These are phyloP conservation scores for Pelargonium citronellum DNA, from an alignment of 441 rosid species.

Conservation along the genomic window DNA sequence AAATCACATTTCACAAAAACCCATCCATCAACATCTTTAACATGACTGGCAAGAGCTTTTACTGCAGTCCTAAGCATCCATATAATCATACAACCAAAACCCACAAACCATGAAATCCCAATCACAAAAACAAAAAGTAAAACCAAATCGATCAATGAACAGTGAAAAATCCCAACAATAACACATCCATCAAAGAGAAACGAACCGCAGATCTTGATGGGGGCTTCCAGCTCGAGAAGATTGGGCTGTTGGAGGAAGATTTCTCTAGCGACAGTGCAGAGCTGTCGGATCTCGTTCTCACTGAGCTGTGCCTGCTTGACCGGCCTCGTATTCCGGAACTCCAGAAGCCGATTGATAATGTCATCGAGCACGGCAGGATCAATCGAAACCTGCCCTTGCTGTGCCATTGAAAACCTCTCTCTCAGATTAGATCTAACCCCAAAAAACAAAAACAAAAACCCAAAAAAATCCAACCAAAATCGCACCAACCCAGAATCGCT, in stretches of 20 bases:
- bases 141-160: no score
- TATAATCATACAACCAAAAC: neutral
- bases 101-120: neutral
- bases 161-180: no score
- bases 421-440: slow-evolving; percentile 7
- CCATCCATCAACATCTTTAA: neutral
- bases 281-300: slow-evolving; percentile 88
- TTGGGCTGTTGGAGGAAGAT: slow-evolving; percentile 81
- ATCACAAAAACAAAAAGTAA: no score
- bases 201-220: slow-evolving; percentile 94
- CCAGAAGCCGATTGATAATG: slow-evolving; percentile 61
- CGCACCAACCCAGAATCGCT: neutral
- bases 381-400: slow-evolving; percentile 42
- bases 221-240: slow-evolving; percentile 91
- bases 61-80: neutral
- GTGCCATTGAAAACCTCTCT: slow-evolving; percentile 35
- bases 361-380: slow-evolving; percentile 65
- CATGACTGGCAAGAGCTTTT: neutral
- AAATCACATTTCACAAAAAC: neutral
- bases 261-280: slow-evolving; percentile 56
- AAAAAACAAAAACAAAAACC: neutral
- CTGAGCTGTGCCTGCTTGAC: slow-evolving; percentile 76
- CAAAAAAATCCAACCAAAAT: neutral
- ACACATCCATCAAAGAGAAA: neutral
- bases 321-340: slow-evolving; percentile 56